A percentile compares a stretch with the other conserved stretches of the same genome.
Evolutionary conservation across 306 rosid species (phyloP).

Genomic region (Calophaca sinica): DNA sequence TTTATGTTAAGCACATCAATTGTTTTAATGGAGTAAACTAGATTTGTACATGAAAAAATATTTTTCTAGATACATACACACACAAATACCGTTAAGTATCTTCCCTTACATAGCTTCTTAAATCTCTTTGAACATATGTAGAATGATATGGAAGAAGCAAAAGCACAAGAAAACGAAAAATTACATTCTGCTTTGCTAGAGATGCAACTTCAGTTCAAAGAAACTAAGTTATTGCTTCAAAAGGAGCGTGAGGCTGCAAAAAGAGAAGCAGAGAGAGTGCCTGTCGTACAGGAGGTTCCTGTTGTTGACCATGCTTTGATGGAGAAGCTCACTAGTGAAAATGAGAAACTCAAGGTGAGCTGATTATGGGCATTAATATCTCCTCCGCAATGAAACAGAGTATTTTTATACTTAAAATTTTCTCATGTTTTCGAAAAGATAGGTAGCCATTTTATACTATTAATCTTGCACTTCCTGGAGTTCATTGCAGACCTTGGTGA

Average conservation of each 20-base stretch:
- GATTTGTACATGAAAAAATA: background rate
- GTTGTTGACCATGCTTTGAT: conserved; percentile 82
- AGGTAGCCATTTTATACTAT: conserved; percentile 32
- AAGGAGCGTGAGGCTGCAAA: conserved; percentile 76
- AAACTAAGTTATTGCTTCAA: conserved; percentile 73
- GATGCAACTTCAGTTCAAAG: conserved; percentile 86
- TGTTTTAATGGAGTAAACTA: conserved; percentile 12
- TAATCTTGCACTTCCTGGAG: conserved; percentile 51
- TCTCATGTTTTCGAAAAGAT: conserved; percentile 24
- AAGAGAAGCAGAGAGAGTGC: conserved; percentile 72
- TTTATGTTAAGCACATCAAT: conserved; percentile 15
- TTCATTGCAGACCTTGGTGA: conserved; percentile 78
- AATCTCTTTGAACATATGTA: conserved; percentile 49
- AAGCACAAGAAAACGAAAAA: conserved; percentile 84
- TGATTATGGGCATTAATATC: conserved; percentile 39
- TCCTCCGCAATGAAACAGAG: conserved; percentile 16
- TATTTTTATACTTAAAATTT: conserved; percentile 19
- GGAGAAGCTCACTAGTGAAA: conserved; percentile 84
- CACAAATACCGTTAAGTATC: background rate
- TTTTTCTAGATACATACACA: conserved; percentile 12
- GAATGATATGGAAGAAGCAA: conserved; percentile 92
- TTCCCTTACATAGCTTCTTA: conserved; percentile 41
- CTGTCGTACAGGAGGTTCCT: conserved; percentile 90
- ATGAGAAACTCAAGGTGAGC: conserved; percentile 94
- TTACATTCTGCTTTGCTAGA: conserved; percentile 86